These are phyloP conservation scores for Rhinocladiella similis DNA, from an alignment of 2,329 filamentous ascomycete species.

Conservation along the genomic window DNA sequence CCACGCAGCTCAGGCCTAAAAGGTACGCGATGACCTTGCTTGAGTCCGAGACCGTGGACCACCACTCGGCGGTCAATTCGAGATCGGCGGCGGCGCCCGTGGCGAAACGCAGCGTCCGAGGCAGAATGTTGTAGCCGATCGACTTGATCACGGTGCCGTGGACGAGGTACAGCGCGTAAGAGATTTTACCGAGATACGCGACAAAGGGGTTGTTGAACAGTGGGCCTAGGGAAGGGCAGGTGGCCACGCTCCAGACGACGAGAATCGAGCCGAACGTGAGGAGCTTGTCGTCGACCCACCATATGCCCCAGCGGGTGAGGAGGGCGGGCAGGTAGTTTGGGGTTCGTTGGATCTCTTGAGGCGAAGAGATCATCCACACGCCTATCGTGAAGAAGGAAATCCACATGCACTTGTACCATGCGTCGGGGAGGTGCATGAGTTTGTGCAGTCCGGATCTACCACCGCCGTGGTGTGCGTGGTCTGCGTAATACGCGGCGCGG, in stretches of 20 bases:
- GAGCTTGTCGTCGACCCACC: conserved; percentile 5
- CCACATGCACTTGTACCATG: conserved; percentile 10
- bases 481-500: conserved; percentile 11
- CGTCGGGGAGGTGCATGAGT: conserved; percentile 7
- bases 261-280: conserved; percentile 9
- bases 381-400: conserved; percentile 3
- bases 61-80: conserved; percentile 8
- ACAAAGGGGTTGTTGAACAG: conserved; percentile 23
- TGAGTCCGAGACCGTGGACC: background rate
- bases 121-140: conserved; percentile 14
- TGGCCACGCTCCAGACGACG: conserved; percentile 15
- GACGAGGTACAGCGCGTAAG: conserved; percentile 35
- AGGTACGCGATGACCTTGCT: conserved; percentile 21
- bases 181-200: conserved; percentile 35
- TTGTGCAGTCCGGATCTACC: background rate
- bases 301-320: conserved; percentile 5
- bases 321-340: conserved; percentile 11
- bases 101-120: conserved; percentile 12
- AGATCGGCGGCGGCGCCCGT: conserved; percentile 6
- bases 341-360: conserved; percentile 14
- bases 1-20: conserved; percentile 41
- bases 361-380: conserved; percentile 12
- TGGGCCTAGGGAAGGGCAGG: conserved; percentile 3
- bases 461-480: background rate
- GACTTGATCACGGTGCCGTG: conserved; percentile 26